Evolutionary conservation across 441 rosid genomes (phyloP).

Genomic region (Arabidopsis lyrata): DNA sequence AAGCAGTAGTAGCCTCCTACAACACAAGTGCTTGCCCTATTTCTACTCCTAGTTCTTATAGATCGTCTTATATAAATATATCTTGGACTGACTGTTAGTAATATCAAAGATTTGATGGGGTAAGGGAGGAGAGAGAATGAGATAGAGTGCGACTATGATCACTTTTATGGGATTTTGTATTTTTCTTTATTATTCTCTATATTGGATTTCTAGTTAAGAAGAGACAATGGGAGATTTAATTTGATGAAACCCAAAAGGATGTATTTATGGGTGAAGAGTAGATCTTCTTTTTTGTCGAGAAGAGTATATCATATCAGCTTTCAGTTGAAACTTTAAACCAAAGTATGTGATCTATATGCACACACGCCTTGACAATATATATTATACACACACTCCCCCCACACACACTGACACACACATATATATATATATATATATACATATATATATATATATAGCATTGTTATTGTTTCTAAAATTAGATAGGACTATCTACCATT

Average conservation of each 20-base stretch:
- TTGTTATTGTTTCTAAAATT: conserved; percentile 22
- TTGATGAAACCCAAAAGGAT: no score
- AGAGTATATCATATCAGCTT: conserved; percentile 30
- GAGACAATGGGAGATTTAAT: conserved; percentile 35
- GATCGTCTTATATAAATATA: conserved; percentile 46
- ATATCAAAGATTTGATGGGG: conserved; percentile 82
- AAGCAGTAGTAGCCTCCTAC: conserved; percentile 42
- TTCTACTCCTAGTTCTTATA: conserved; percentile 44
- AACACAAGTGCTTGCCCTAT: conserved; percentile 45
- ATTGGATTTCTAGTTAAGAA: conserved; percentile 32
- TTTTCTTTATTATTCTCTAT: conserved; percentile 34
- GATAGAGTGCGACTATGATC: conserved; percentile 45
- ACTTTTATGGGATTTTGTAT: conserved; percentile 59
- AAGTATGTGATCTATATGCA: not conserved
- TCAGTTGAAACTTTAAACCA: conserved; percentile 27
- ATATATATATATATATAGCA: conserved; percentile 17
- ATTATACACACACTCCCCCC: not conserved
- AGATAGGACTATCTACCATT: conserved; percentile 19
- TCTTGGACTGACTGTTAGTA: conserved; percentile 61
- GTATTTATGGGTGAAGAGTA: conserved; percentile 37
- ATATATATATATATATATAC: no score
- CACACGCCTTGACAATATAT: conserved; percentile 3
- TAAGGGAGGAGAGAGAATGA: conserved; percentile 52
- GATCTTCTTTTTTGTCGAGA: conserved; percentile 16
- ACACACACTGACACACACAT: no score